Percentiles rank a stretch among this genome's conserved stretches.
Conservation (phyloP, 2,329 filamentous ascomycete species). For the Ceratocystis smalleyi region DNA sequence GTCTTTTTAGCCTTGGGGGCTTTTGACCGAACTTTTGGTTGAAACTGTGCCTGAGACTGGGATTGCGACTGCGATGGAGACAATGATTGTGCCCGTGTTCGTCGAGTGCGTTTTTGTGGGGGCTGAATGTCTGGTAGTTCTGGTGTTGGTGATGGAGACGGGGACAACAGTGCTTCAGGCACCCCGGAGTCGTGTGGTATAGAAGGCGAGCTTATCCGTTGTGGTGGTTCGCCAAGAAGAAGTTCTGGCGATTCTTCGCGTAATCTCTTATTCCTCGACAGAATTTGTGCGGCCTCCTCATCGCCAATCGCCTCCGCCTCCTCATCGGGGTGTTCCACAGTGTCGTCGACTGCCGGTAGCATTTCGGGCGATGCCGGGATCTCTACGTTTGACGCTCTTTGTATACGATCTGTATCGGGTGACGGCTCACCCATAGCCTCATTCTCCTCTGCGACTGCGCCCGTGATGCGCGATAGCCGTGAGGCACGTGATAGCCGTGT, state of each 20-base stretch:
- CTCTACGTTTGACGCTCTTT: background rate
- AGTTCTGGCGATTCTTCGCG: conserved; percentile 9
- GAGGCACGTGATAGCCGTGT: conserved; percentile 2
- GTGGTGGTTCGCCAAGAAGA: conserved; percentile 4
- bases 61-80: conserved; percentile 10
- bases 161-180: background rate
- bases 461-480: conserved; percentile 7
- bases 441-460: conserved; percentile 10
- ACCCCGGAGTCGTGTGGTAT: background rate
- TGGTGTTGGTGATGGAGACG: conserved; percentile 4
- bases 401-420: conserved; percentile 19
- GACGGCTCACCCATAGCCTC: conserved; percentile 24
- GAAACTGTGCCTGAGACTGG: conserved; percentile 3
- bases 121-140: conserved; percentile 19
- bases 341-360: conserved; percentile 9
- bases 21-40: background rate
- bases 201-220: background rate
- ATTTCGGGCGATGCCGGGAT: conserved; percentile 18
- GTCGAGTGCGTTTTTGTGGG: conserved; percentile 18
- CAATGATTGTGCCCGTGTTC: conserved; percentile 13
- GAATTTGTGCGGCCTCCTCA: conserved; percentile 24
- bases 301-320: conserved; percentile 32
- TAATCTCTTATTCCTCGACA: conserved; percentile 23
- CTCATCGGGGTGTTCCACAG: conserved; percentile 18
- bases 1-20: conserved; percentile 18